Percentiles rank a stretch among this genome's conserved stretches.
Evolutionary conservation across 306 rosid species (phyloP).

Genomic region (Vigna radiata): DNA sequence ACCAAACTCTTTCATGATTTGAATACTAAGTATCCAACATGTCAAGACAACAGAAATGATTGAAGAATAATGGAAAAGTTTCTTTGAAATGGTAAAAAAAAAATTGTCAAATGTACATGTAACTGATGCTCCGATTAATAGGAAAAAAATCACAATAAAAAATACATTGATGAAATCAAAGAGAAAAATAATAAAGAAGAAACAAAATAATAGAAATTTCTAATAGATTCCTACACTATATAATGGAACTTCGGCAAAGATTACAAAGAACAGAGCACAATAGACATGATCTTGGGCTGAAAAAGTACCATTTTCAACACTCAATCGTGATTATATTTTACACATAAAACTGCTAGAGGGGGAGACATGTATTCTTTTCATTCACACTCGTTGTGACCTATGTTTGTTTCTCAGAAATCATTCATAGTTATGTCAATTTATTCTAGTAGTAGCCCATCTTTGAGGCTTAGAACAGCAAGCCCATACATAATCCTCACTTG

Average conservation of each 20-base stretch:
- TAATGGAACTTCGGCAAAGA: not conserved
- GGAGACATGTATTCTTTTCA: not conserved
- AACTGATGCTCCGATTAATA: not conserved
- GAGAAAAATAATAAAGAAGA: not conserved
- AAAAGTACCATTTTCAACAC: not conserved
- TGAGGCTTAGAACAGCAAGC: not conserved
- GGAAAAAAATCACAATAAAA: not conserved
- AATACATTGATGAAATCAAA: not conserved
- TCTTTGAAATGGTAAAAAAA: not conserved
- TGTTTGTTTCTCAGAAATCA: not conserved
- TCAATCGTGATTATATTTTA: not conserved
- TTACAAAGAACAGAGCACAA: not conserved
- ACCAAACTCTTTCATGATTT: conserved; percentile 30
- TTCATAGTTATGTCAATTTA: not conserved
- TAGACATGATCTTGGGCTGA: not conserved
- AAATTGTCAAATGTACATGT: conserved; percentile 1
- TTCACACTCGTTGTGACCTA: not conserved
- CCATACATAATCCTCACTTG: not conserved
- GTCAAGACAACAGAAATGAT: conserved; percentile 37
- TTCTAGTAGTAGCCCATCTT: not conserved
- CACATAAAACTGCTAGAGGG: not conserved
- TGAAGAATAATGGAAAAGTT: conserved; percentile 19
- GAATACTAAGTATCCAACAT: conserved; percentile 18
- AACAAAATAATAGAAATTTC: not conserved
- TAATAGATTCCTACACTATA: not conserved